Percentiles rank a stretch among this genome's conserved stretches.
These are phyloP conservation scores for Stevia rebaudiana DNA, from an alignment of 140 eudicot genomes.

Conservation along the genomic window DNA sequence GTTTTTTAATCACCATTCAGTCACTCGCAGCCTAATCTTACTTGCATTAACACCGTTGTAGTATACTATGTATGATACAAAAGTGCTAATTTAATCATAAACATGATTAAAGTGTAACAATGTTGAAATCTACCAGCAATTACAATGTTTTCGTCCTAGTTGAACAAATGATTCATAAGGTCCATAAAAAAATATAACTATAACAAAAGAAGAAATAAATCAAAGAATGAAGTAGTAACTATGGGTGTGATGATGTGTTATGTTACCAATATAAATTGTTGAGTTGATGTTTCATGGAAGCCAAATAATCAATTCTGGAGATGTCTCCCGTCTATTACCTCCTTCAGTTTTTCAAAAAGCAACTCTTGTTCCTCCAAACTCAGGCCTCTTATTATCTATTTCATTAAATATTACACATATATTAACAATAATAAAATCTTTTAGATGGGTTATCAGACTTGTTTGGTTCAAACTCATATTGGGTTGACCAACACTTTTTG, in stretches of 20 bases:
- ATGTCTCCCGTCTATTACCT: constrained; percentile 42
- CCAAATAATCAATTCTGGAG: constrained; percentile 6
- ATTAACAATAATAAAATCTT: neutral
- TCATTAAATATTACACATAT: neutral
- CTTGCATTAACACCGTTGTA: neutral
- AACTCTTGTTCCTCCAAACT: constrained; percentile 58
- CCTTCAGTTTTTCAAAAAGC: constrained; percentile 46
- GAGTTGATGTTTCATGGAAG: constrained; percentile 7
- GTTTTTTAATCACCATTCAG: too few relatives aligned
- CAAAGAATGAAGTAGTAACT: constrained; percentile 6
- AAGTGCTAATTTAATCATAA: neutral
- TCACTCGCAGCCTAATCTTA: too few relatives aligned
- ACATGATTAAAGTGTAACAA: constrained; percentile 1
- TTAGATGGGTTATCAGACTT: neutral
- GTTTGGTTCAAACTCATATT: neutral
- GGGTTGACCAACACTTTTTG: neutral
- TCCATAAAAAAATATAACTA: neutral
- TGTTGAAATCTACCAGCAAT: neutral
- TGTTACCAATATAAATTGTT: neutral
- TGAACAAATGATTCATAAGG: neutral
- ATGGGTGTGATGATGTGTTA: neutral
- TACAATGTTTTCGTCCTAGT: neutral
- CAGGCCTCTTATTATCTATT: constrained; percentile 48
- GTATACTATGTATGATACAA: neutral
- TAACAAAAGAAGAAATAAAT: neutral